Conservation (phyloP, 768 basidiomycete genomes). For the Suillus sp. region DNA sequence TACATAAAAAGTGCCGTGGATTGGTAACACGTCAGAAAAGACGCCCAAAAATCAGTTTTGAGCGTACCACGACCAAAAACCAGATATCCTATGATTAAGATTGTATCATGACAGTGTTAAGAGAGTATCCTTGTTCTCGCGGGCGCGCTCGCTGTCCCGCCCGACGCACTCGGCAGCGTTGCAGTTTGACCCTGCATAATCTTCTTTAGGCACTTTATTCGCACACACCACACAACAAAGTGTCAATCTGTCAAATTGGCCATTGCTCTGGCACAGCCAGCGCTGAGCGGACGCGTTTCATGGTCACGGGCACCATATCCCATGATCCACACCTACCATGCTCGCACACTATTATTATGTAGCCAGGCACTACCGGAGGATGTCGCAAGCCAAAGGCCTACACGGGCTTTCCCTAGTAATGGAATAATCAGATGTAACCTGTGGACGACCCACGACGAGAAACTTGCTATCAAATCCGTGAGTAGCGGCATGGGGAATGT, state of each 20-base stretch:
- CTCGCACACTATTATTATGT: background rate
- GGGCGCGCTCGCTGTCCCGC: background rate
- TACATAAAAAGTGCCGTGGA: conserved; percentile 11
- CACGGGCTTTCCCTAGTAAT: background rate
- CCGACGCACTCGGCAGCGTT: background rate
- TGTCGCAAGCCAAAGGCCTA: background rate
- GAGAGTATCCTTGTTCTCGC: background rate
- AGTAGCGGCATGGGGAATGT: background rate
- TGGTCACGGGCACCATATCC: background rate
- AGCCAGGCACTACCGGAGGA: background rate
- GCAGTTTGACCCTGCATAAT: background rate
- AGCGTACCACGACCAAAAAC: background rate
- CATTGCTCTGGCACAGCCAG: background rate
- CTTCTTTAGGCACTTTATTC: conserved; percentile 2
- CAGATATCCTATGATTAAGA: too few species aligned
- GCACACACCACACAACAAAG: background rate
- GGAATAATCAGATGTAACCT: background rate
- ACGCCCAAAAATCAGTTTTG: conserved; percentile 1
- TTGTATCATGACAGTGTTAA: background rate
- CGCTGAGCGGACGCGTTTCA: background rate
- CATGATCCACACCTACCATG: background rate
- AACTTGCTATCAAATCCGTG: background rate
- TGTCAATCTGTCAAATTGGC: background rate
- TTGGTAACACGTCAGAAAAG: conserved; percentile 12
- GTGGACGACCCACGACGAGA: background rate